Conservation (phyloP, 2,329 filamentous ascomycete genomes). For the Huntiella savannae region DNA sequence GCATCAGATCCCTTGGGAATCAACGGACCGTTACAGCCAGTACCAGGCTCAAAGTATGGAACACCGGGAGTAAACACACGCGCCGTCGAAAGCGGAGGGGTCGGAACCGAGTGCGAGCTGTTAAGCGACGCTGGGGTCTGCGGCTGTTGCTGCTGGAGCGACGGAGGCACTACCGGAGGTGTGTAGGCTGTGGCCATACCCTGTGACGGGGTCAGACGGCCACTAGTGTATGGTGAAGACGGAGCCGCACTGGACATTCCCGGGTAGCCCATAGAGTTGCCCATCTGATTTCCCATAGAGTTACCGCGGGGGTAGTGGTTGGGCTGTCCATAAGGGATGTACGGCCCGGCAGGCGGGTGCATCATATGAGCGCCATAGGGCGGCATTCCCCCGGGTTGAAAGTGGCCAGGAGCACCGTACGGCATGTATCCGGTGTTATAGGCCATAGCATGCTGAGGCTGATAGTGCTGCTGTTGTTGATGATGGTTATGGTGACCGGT, state of each 20-base stretch:
- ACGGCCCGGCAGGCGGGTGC: constrained; percentile 36
- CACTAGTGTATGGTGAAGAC: constrained; percentile 27
- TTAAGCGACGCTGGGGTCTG: constrained; percentile 36
- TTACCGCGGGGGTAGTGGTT: background rate
- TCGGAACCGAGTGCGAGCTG: constrained; percentile 14
- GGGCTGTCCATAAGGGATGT: constrained; percentile 16
- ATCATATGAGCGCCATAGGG: constrained; percentile 29
- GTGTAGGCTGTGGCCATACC: constrained; percentile 30
- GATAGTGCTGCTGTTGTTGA: constrained; percentile 18
- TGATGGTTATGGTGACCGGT: constrained; percentile 14
- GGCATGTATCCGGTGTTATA: constrained; percentile 24
- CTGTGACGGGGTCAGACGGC: constrained; percentile 17
- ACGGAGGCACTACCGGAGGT: constrained; percentile 26
- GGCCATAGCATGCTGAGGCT: constrained; percentile 14
- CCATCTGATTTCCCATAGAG: background rate
- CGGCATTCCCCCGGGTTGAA: background rate
- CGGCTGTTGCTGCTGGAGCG: constrained; percentile 21
- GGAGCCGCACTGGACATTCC: background rate
- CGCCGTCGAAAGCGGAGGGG: constrained; percentile 8
- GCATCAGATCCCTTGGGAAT: constrained; percentile 6
- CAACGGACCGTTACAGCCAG: background rate
- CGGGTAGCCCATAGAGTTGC: background rate
- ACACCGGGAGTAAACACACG: constrained; percentile 10
- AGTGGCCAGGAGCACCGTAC: constrained; percentile 21
- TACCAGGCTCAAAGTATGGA: constrained; percentile 3